phyloP scores from a whole-genome alignment of 1,284 basidiomycete genomes.

The Tilletiopsis washingtonensis region DNA sequence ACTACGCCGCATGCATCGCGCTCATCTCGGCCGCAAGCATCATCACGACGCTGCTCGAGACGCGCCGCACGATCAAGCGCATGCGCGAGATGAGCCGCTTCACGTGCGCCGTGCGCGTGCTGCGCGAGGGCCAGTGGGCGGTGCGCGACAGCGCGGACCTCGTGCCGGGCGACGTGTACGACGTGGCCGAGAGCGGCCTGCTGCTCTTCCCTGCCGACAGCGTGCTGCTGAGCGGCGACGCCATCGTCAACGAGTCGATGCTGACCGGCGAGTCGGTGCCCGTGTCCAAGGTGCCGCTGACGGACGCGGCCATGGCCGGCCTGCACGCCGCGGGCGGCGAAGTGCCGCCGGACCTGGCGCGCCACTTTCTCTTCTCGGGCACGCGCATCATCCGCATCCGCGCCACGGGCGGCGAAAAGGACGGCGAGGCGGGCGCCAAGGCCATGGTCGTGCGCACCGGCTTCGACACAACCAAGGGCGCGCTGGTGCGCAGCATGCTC shows the following conservation, averaged over 20 bases:
- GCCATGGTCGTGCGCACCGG: slow-evolving; percentile 87
- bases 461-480: slow-evolving; percentile 96
- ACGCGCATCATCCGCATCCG: slow-evolving; percentile 89
- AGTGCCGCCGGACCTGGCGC: slow-evolving; percentile 63
- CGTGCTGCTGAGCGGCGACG: slow-evolving; percentile 85
- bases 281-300: slow-evolving; percentile 71
- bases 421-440: slow-evolving; percentile 54
- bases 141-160: slow-evolving; percentile 66
- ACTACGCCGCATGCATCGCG: slow-evolving; percentile 95
- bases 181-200: slow-evolving; percentile 70
- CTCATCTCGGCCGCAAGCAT: slow-evolving; percentile 84
- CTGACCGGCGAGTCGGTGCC: slow-evolving; percentile 92
- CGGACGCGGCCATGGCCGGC: slow-evolving; percentile 20
- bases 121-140: slow-evolving; percentile 56
- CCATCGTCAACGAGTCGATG: slow-evolving; percentile 98
- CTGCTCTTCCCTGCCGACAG: slow-evolving; percentile 81
- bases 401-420: slow-evolving; percentile 17
- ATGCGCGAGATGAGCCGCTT: slow-evolving; percentile 97
- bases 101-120: slow-evolving; percentile 68
- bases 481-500: slow-evolving; percentile 90
- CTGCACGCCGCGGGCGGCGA: slow-evolving; percentile 46
- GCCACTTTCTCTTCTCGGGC: slow-evolving; percentile 83
- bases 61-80: slow-evolving; percentile 72
- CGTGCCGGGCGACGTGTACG: slow-evolving; percentile 87
- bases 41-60: slow-evolving; percentile 79